These are phyloP conservation scores for Acmispon strigosus DNA, from an alignment of 306 rosid species.

Conservation along the genomic window DNA sequence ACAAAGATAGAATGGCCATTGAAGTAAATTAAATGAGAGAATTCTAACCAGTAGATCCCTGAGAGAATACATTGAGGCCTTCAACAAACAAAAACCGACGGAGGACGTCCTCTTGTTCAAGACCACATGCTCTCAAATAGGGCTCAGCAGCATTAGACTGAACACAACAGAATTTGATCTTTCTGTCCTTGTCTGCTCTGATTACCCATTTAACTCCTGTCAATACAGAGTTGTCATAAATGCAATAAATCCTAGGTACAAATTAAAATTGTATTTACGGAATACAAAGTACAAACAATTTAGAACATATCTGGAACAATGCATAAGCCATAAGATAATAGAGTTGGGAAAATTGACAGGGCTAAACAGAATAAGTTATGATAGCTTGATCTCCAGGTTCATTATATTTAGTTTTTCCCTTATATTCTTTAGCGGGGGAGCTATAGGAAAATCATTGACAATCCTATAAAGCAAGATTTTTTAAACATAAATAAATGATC, in stretches of 20 bases:
- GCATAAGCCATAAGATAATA: background rate
- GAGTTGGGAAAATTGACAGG: background rate
- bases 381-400: too few species aligned
- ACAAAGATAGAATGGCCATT: background rate
- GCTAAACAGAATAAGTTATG: background rate
- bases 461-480: too few species aligned
- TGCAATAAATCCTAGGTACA: background rate
- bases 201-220: slow-evolving; percentile 73
- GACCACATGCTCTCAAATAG: slow-evolving; percentile 55
- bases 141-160: slow-evolving; percentile 70
- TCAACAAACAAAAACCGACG: slow-evolving; percentile 58
- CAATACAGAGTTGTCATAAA: slow-evolving; percentile 5
- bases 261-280: background rate
- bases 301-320: background rate
- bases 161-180: slow-evolving; percentile 68
- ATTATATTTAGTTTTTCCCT: too few species aligned
- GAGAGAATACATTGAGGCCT: slow-evolving; percentile 48
- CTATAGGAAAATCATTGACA: too few species aligned
- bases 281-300: background rate
- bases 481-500: background rate
- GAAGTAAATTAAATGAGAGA: background rate
- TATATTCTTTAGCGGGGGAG: too few species aligned
- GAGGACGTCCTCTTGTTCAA: slow-evolving; percentile 56
- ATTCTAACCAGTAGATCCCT: slow-evolving; percentile 62
- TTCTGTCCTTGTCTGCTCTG: slow-evolving; percentile 51